Evolutionary conservation across 139 green algal genomes (phyloP).

Genomic region (Chlorella vulgaris): DNA sequence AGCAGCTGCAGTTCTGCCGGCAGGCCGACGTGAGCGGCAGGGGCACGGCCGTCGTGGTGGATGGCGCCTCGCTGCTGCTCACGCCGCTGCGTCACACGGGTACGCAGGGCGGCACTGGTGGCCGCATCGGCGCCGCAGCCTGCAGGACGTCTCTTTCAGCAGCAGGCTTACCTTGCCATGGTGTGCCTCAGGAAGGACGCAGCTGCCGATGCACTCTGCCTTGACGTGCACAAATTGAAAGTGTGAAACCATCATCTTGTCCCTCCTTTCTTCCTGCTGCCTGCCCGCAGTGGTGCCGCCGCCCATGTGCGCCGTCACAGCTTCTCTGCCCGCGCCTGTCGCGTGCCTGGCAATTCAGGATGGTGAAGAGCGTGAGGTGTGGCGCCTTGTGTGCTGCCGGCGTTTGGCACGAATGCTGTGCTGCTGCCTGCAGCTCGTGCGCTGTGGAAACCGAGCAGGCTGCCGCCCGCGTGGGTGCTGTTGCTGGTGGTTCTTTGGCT

Average conservation of each 20-base stretch:
- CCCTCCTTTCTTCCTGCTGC: neutral
- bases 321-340: conserved; percentile 48
- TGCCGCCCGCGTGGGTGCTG: too few species aligned
- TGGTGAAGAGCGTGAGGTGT: conserved; percentile 9
- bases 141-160: neutral
- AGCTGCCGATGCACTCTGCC: too few species aligned
- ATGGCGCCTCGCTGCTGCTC: conserved; percentile 77
- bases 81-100: conserved; percentile 74
- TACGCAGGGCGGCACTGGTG: neutral
- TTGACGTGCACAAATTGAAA: too few species aligned
- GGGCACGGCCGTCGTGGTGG: conserved; percentile 86
- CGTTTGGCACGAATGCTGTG: too few species aligned
- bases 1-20: conserved; percentile 26
- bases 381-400: neutral
- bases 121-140: neutral
- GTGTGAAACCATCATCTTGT: too few species aligned
- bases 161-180: neutral
- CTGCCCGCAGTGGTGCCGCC: conserved; percentile 75
- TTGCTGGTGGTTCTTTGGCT: too few species aligned
- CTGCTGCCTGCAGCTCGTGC: too few species aligned
- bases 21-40: conserved; percentile 47
- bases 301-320: conserved; percentile 72
- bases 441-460: too few species aligned
- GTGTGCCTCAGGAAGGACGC: too few species aligned
- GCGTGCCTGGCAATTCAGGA: conserved; percentile 45